Evolutionary conservation across 331 rosid genomes (phyloP).

Genomic region (Quercus lobata): DNA sequence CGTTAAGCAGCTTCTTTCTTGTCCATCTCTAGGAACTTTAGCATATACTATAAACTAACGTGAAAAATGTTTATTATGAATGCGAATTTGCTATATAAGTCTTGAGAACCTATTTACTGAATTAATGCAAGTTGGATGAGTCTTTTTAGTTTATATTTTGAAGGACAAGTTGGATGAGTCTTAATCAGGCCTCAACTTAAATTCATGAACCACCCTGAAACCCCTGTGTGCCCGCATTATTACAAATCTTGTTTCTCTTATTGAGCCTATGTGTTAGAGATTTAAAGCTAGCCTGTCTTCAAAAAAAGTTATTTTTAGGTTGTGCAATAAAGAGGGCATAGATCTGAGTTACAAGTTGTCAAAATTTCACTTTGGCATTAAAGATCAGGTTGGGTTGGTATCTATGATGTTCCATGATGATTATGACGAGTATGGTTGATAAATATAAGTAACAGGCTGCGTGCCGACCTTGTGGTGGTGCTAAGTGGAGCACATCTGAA

Average conservation of each 20-base stretch:
- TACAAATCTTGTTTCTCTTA: conserved; percentile 8
- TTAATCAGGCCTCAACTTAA: not conserved
- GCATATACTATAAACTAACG: conserved; percentile 18
- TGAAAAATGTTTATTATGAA: conserved; percentile 14
- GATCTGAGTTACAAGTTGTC: no score
- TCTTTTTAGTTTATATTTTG: not conserved
- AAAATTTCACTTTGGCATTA: not conserved
- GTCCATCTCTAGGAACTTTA: conserved; percentile 18
- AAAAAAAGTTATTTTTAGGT: not conserved
- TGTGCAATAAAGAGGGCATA: not conserved
- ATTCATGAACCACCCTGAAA: conserved; percentile 15
- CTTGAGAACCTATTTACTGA: conserved; percentile 15
- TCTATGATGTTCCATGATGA: conserved; percentile 24
- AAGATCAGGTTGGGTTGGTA: conserved; percentile 23
- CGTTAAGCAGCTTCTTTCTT: conserved; percentile 8
- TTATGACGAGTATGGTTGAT: conserved; percentile 8
- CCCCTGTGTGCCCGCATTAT: conserved; percentile 9
- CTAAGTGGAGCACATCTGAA: conserved; percentile 32
- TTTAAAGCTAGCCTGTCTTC: not conserved
- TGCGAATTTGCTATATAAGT: not conserved
- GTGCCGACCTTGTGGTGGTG: conserved; percentile 48
- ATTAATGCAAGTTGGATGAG: conserved; percentile 11
- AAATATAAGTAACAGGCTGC: conserved; percentile 16
- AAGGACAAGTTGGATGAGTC: conserved; percentile 5
- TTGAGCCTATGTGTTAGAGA: not conserved